These are phyloP conservation scores for Colletotrichum lini DNA, from an alignment of 2,329 filamentous ascomycete genomes.

Conservation along the genomic window DNA sequence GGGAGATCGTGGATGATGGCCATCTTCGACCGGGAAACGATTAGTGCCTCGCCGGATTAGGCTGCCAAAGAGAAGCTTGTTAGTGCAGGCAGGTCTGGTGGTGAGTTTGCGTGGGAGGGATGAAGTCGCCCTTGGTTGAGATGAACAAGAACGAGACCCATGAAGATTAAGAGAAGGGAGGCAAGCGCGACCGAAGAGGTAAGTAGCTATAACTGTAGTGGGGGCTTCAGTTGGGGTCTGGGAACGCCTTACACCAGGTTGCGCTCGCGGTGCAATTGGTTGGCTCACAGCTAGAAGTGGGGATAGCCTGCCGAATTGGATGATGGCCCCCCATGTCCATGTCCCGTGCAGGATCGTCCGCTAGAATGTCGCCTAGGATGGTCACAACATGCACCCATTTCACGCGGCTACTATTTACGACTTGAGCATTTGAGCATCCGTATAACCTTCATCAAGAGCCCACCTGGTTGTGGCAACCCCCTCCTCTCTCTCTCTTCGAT, in stretches of 20 bases:
- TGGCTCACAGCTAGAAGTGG: background rate
- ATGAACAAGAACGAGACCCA: background rate
- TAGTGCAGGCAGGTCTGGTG: background rate
- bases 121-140: background rate
- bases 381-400: background rate
- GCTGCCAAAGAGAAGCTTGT: background rate
- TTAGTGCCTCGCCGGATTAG: too few species aligned
- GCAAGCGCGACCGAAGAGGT: background rate
- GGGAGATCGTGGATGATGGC: conserved; percentile 45
- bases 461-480: background rate
- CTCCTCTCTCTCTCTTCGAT: background rate
- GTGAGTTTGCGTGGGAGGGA: background rate
- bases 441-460: background rate
- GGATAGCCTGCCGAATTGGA: background rate
- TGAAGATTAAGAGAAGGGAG: conserved; percentile 8
- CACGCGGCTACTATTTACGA: background rate
- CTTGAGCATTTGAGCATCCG: background rate
- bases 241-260: background rate
- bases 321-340: background rate
- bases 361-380: background rate
- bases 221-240: conserved; percentile 1
- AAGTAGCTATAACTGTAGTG: background rate
- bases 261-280: conserved; percentile 20
- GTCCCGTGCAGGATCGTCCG: background rate
- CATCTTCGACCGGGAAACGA: conserved; percentile 41